Evolutionary conservation across 2,329 filamentous ascomycete genomes (phyloP), one percentile per base, ranked within the genome.

Genomic region (Ceratocystis papillata): DNA sequence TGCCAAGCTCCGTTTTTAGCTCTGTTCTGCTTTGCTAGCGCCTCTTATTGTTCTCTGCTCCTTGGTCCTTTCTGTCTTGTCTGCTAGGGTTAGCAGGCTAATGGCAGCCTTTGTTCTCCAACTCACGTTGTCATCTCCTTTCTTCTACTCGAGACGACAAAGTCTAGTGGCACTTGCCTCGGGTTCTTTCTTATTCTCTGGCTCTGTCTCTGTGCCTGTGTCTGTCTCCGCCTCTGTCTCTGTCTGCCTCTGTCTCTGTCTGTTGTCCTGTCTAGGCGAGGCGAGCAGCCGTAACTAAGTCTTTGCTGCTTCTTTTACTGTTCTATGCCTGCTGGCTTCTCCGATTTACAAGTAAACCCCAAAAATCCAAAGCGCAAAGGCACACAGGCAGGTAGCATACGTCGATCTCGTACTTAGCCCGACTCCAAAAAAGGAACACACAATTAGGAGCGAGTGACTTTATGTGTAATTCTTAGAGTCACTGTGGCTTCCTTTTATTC

Each of bases 331-430:
- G 25, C 28, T 33, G 37, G 20, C 37, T 62, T 41, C 41, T 62
- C 60, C 60, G 45, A 46, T 28, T 46, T 33, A 41, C 41, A 46
- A 44, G 41, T 30, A 17, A 37, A 59, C 55, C 55, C 55, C 55
- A 59, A 59, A 28, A 59, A 22, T 50, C 55, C 12, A 37, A n/a
- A 37, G 53, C 28, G 28, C 25, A 17, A 5, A 17, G 33, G 53
- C 22, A 57, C 28, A 57, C 10, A 30, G 22, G 55, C 25, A 37
- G 17, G n/a, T 30, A 30, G 33, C 55, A n/a, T 30, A 59, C 55
- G 25, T 59, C 30, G 55, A 37, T 37, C 55, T 59, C 30, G 55
- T 59, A 59, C 55, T 59, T 37, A 25, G 55, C 55, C 55, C 28
- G 55, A 59, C 55, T 59, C 55, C 55, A 59, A 59, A n/a, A 57